phyloP scores from a whole-genome alignment of 2,329 filamentous ascomycete genomes.

The Stylonectria norvegica region DNA sequence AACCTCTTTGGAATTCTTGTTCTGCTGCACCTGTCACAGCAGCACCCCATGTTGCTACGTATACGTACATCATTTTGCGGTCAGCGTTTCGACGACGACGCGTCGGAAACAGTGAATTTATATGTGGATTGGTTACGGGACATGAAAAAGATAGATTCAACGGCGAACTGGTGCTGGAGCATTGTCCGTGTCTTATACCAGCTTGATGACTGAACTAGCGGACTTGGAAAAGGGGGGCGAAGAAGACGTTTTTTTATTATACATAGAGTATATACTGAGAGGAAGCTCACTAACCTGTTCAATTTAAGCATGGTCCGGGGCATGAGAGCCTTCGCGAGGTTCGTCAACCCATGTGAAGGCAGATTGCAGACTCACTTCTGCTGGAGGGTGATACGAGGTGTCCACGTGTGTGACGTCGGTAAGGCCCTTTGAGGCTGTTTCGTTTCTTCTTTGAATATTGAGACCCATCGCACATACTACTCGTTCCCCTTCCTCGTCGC shows the following conservation, averaged over 20 bases:
- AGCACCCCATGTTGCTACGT: constrained; percentile 46
- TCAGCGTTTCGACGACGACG: constrained; percentile 48
- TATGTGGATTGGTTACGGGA: constrained; percentile 60
- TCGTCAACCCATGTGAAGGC: too few species aligned
- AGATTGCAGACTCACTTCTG: too few species aligned
- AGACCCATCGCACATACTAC: too few species aligned
- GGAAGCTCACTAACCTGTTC: constrained; percentile 11
- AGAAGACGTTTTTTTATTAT: too few species aligned
- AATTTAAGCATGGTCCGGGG: constrained; percentile 6
- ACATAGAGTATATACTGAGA: too few species aligned
- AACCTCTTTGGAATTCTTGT: constrained; percentile 58
- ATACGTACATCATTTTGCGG: constrained; percentile 50
- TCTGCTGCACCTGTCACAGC: constrained; percentile 51
- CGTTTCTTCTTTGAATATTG: constrained; percentile 15
- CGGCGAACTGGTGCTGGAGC: constrained; percentile 55
- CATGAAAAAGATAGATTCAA: constrained; percentile 50
- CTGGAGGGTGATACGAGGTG: too few species aligned
- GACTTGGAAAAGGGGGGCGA: too few species aligned
- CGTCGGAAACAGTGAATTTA: constrained; percentile 45
- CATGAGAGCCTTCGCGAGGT: too few species aligned
- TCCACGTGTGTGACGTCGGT: too few species aligned
- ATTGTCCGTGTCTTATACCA: constrained; percentile 47
- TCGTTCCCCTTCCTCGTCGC: neutral
- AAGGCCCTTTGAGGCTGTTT: constrained; percentile 9
- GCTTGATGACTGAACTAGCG: constrained; percentile 28